Conservation (phyloP, 805 yeast genomes). For the Wickerhamiella parazyma region DNA sequence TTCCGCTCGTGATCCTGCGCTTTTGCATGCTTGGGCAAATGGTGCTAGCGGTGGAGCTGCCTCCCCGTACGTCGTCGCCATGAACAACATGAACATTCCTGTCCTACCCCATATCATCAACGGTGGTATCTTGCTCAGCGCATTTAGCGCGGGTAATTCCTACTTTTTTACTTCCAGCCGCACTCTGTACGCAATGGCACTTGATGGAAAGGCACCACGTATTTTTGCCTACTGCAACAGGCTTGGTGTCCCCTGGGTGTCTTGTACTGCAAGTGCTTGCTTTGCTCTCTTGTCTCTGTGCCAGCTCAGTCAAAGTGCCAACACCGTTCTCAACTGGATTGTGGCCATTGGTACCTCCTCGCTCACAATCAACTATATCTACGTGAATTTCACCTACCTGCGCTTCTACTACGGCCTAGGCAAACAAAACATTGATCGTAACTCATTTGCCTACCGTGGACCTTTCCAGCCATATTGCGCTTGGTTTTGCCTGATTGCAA, state of each 20-base stretch:
- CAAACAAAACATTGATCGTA: slow-evolving; percentile 39
- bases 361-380: slow-evolving; percentile 47
- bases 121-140: slow-evolving; percentile 58
- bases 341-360: slow-evolving; percentile 59
- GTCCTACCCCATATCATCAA: slow-evolving; percentile 45
- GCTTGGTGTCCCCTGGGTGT: slow-evolving; percentile 56
- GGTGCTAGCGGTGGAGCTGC: slow-evolving; percentile 34
- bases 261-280: slow-evolving; percentile 34
- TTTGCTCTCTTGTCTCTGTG: slow-evolving; percentile 56
- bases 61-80: slow-evolving; percentile 69
- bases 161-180: slow-evolving; percentile 61
- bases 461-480: slow-evolving; percentile 51
- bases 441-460: slow-evolving; percentile 36
- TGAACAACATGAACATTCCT: slow-evolving; percentile 45
- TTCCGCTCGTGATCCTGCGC: slow-evolving; percentile 50
- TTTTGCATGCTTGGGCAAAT: slow-evolving; percentile 42
- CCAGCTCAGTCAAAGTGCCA: slow-evolving; percentile 46
- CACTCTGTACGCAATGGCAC: slow-evolving; percentile 54
- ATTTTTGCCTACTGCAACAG: slow-evolving; percentile 47
- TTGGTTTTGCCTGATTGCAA: slow-evolving; percentile 33
- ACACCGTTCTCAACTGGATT: slow-evolving; percentile 57
- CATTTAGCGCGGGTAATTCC: slow-evolving; percentile 76
- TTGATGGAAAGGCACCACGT: slow-evolving; percentile 60
- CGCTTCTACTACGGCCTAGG: slow-evolving; percentile 47
- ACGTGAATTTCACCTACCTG: slow-evolving; percentile 44